A percentile compares a stretch with the other conserved stretches of the same genome.
phyloP scores from a whole-genome alignment of 345 rosid genomes.

The Firmiana major region DNA sequence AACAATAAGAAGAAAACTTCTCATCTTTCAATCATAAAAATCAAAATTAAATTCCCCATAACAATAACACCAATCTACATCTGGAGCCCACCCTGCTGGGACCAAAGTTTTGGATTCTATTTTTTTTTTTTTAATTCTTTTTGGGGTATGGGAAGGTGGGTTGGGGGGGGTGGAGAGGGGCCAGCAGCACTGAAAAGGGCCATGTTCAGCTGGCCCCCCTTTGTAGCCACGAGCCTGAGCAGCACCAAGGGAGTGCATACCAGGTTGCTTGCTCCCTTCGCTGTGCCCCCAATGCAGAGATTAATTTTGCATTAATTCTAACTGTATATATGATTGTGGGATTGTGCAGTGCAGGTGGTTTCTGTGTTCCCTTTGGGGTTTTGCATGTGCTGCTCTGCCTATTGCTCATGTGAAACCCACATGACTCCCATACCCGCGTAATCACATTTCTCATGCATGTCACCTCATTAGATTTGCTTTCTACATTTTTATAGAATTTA shows the following conservation, averaged over 20 bases:
- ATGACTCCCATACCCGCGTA: slow-evolving; percentile 40
- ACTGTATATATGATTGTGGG: background rate
- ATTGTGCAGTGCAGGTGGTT: slow-evolving; percentile 35
- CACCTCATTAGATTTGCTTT: background rate
- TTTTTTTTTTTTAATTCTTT: background rate
- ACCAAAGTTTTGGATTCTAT: slow-evolving; percentile 16
- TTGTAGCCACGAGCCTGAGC: slow-evolving; percentile 33
- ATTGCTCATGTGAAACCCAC: slow-evolving; percentile 56
- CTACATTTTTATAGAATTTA: no score
- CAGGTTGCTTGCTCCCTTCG: slow-evolving; percentile 24
- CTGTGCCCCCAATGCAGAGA: background rate
- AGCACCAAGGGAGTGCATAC: slow-evolving; percentile 24
- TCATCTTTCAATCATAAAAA: slow-evolving; percentile 22
- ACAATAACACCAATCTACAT: slow-evolving; percentile 22
- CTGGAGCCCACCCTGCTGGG: slow-evolving; percentile 20
- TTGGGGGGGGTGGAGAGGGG: no score
- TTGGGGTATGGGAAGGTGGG: slow-evolving; percentile 35
- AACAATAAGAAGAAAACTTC: slow-evolving; percentile 2
- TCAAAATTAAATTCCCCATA: slow-evolving; percentile 2
- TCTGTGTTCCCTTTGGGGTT: slow-evolving; percentile 39
- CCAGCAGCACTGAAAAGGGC: background rate
- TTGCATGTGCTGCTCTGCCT: slow-evolving; percentile 45
- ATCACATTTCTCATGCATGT: slow-evolving; percentile 21
- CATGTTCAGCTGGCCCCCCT: slow-evolving; percentile 41
- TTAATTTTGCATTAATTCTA: background rate